Evolutionary conservation across 805 yeast genomes (phyloP), one percentile per base, ranked within the genome.

Genomic region (Blastobotrys chiropterorum): DNA sequence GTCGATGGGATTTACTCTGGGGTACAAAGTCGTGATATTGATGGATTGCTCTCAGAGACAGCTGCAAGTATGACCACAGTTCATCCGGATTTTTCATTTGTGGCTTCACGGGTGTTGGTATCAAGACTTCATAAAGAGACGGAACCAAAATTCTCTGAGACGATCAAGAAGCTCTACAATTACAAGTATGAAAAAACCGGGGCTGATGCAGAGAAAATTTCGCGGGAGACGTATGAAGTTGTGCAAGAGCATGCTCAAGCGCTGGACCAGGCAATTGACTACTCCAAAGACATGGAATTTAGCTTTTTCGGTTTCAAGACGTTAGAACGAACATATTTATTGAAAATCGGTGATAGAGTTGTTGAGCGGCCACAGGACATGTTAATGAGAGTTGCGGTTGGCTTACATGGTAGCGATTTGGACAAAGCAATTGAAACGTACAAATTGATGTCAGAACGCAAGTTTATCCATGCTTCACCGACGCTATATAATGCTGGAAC

Each of bases 21-120:
- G 63, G 97, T 90, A 51, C 88, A 89, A 62, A 90, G 96, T 48
- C 78, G 82, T 53, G 96, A 90, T 64, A 68, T 82, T 47, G 85
- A 79, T 38, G 64, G 67, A 54, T 53, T 62, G 52, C 86, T 96
- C 46, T 95, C 97, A 38, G 98, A 92, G 69, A 87, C 96, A 26
- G 95, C 96, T 52, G 97, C 97, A 26, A 85, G 86, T 63, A 84
- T 92, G 95, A 86, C 96, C 51, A 90, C 97, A 14, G 79, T 86
- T 56, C 97, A 92, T 67, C 97, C 98, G 15, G 97, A 92, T 70
- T 90, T 92, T 65, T 95, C 96, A 17, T 79, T 82, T 31, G 74
- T 68, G 15, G 72, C 96, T 44, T 97, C 97, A 19, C 80, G 97
- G 72, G 82, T 92, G 53, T 95, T 96, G 11, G 82, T 90, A 53